A percentile compares a stretch with the other conserved stretches of the same genome.
Evolutionary conservation across 192 early-diverging fungal species (phyloP).

Genomic region (Helicostylum pulchrum): DNA sequence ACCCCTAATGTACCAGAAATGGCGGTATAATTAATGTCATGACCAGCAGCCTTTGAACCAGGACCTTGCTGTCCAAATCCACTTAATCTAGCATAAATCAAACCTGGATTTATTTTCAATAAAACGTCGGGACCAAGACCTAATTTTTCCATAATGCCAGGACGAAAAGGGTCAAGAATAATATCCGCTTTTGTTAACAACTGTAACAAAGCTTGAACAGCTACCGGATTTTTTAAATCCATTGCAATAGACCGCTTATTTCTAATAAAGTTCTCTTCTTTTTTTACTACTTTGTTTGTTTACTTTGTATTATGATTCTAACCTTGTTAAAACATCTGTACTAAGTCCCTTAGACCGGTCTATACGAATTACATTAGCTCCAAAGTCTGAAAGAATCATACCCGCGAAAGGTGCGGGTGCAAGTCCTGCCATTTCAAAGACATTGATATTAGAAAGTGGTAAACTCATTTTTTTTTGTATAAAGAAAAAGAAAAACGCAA

Average conservation of each 20-base stretch:
- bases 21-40: slow-evolving; percentile 69
- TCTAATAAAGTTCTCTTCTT: slow-evolving; percentile 20
- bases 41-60: slow-evolving; percentile 53
- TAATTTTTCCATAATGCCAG: slow-evolving; percentile 68
- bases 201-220: slow-evolving; percentile 41
- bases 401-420: slow-evolving; percentile 66
- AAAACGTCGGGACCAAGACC: slow-evolving; percentile 59
- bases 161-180: slow-evolving; percentile 64
- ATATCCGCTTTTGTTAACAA: slow-evolving; percentile 55
- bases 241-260: slow-evolving; percentile 63
- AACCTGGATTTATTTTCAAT: slow-evolving; percentile 47
- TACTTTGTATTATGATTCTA: not conserved
- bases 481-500: not conserved
- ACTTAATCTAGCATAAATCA: slow-evolving; percentile 63
- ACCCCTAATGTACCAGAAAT: slow-evolving; percentile 60
- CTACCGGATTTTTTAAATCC: slow-evolving; percentile 51
- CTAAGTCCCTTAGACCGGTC: slow-evolving; percentile 44
- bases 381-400: slow-evolving; percentile 67
- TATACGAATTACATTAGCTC: slow-evolving; percentile 63
- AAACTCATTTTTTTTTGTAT: slow-evolving; percentile 16
- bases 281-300: not conserved
- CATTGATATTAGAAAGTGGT: slow-evolving; percentile 47
- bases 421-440: slow-evolving; percentile 66
- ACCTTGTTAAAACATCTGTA: slow-evolving; percentile 49
- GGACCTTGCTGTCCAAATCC: slow-evolving; percentile 67